Percentiles rank a stretch among this genome's conserved stretches.
phyloP scores from a whole-genome alignment of 345 rosid genomes.

The Xanthoceras sorbifolium region DNA sequence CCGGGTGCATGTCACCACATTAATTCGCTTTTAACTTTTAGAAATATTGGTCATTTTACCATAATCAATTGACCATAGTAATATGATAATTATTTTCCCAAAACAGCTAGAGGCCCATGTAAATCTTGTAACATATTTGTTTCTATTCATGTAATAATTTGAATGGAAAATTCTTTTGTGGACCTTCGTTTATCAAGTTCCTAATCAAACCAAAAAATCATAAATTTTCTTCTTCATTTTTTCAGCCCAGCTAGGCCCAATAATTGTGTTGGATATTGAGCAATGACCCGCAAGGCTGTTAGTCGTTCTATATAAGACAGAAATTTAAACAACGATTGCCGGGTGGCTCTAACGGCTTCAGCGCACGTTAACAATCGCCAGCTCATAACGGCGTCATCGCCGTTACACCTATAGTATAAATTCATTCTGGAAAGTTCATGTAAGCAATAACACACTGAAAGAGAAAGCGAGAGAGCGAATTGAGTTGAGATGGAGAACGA shows the following conservation, averaged over 20 bases:
- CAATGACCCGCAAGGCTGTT: not conserved
- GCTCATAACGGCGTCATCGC: not conserved
- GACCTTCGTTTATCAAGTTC: not conserved
- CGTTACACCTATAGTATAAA: not conserved
- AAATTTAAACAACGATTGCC: not conserved
- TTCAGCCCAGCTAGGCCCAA: not conserved
- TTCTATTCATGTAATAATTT: no score
- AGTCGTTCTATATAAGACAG: not conserved
- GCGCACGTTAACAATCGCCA: not conserved
- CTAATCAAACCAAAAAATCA: not conserved
- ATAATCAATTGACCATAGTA: no score
- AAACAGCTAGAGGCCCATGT: no score
- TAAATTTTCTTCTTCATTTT: not conserved
- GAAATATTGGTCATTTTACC: no score
- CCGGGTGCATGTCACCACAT: no score
- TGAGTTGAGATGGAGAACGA: conserved; percentile 50
- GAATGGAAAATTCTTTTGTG: no score
- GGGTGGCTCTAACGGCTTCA: not conserved
- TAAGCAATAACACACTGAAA: not conserved
- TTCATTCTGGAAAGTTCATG: not conserved
- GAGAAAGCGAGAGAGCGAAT: not conserved
- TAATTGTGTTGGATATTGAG: no score
- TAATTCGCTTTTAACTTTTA: no score
- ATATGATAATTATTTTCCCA: no score
- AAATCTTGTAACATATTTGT: no score